These are phyloP conservation scores for Nitzschia sp. DNA, from an alignment of 108 stramenopile genomes.

Conservation along the genomic window DNA sequence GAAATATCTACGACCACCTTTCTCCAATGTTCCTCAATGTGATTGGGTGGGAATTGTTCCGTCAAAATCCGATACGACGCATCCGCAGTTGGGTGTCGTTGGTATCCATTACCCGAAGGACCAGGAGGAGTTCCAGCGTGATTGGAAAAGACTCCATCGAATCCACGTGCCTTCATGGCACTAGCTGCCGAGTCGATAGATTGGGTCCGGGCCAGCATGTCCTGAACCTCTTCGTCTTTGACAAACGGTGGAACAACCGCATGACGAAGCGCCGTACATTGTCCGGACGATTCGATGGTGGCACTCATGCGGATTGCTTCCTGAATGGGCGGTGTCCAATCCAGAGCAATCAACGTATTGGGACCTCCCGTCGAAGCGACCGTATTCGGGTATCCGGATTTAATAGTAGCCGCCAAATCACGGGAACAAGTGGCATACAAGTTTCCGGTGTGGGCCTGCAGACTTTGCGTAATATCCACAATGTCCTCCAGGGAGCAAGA, in stretches of 20 bases:
- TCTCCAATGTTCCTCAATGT: constrained; percentile 78
- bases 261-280: constrained; percentile 88
- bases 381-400: constrained; percentile 62
- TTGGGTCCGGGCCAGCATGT: constrained; percentile 42
- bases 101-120: constrained; percentile 41
- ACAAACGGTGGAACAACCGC: constrained; percentile 57
- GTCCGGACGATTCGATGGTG: constrained; percentile 81
- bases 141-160: constrained; percentile 68
- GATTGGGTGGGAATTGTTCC: constrained; percentile 44
- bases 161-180: constrained; percentile 50
- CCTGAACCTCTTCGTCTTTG: constrained; percentile 43
- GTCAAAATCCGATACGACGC: constrained; percentile 56
- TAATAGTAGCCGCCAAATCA: constrained; percentile 66
- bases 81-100: constrained; percentile 48
- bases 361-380: constrained; percentile 88
- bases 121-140: constrained; percentile 56
- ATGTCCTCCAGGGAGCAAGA: constrained; percentile 74
- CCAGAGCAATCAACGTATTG: constrained; percentile 73
- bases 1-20: constrained; percentile 81
- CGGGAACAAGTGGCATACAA: constrained; percentile 79
- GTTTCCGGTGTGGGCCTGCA: constrained; percentile 54
- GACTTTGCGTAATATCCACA: constrained; percentile 55
- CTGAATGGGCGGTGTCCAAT: constrained; percentile 53
- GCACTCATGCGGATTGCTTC: constrained; percentile 77
- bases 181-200: constrained; percentile 39